Conservation (phyloP, 495 filamentous ascomycete genomes). For the Aspergillus heteromorphus region DNA sequence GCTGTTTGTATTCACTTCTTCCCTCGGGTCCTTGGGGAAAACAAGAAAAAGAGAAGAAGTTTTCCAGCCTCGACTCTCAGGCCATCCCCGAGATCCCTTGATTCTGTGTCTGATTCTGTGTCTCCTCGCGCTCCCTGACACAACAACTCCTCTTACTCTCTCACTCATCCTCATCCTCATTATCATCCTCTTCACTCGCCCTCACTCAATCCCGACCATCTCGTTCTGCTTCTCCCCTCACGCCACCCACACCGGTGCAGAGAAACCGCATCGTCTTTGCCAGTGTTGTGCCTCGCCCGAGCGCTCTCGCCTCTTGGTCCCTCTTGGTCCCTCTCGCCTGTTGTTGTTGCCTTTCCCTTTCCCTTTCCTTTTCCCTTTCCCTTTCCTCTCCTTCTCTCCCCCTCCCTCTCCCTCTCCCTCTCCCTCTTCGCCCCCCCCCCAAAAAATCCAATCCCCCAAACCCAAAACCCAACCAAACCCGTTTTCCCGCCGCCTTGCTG, state of each 20-base stretch:
- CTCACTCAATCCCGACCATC: not conserved
- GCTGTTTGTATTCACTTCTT: not conserved
- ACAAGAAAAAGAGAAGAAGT: too few relatives aligned
- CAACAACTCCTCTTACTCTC: not conserved
- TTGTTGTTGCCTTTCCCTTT: not conserved
- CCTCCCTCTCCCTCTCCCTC: constrained; percentile 1
- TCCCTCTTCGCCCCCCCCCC: not conserved
- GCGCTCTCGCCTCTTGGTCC: too few relatives aligned
- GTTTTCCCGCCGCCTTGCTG: not conserved
- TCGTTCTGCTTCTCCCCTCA: too few relatives aligned
- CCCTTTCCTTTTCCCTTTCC: not conserved
- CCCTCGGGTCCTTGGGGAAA: not conserved
- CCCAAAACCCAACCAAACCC: not conserved
- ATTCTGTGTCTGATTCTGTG: too few relatives aligned
- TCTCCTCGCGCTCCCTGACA: not conserved
- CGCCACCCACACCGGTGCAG: too few relatives aligned
- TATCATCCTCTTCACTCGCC: not conserved
- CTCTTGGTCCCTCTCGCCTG: not conserved
- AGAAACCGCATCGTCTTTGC: too few relatives aligned
- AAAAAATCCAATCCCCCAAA: not conserved
- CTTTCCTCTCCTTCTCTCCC: not conserved
- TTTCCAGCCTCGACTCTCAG: not conserved
- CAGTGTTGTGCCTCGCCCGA: too few relatives aligned
- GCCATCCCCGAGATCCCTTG: constrained; percentile 21
- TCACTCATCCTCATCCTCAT: not conserved